Evolutionary conservation across 768 basidiomycete genomes (phyloP), one percentile per base, ranked within the genome.

Genomic region (Lactarius quietus): DNA sequence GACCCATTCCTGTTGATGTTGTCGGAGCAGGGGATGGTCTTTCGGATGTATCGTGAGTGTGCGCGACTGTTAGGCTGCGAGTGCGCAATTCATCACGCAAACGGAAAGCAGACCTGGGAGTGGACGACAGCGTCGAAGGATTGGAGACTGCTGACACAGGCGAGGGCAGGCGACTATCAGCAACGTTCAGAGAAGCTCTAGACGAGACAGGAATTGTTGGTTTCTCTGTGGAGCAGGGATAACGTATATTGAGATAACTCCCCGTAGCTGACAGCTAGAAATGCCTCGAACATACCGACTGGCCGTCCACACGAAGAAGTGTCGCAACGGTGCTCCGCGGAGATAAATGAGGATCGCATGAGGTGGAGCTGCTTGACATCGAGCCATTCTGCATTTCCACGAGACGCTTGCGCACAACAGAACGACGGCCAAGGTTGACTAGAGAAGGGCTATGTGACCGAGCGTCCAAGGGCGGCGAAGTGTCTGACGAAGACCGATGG

Each of bases 321-420:
- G 39, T 58, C 18, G 56, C 33, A 59, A 36, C 39, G 8, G 39
- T 23, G 38, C 29, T 39, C 3, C 43, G 35, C 28, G 64, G 48
- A 7, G 56, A 28, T 20, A n/a, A 39, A 48, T 28, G 23, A 28
- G 55, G 23, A 26, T 31, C 36, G 14, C 48, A 31, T 36, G 29
- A 36, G 33, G 57, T 18, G 15, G 61, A 48, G 33, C 31, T 17
- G n/a, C 41, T 28, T 5, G 51, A 58, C 2, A 28, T 53, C 26
- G 56, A 35, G 33, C 43, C 20, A 31, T 6, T 23, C 70, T 87
- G 81, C 14, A 89, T 82, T 69, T 88, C 82, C 12, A 85, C 84
- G 17, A 88, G 79, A 39, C 88, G 84, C 67, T 86, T 83, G 65
- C 82, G 84, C 54, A 90, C 89, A 28, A 89, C 82, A 8, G 87